Percentiles rank a stretch among this genome's conserved stretches.
Evolutionary conservation across 495 filamentous ascomycete genomes (phyloP).

Genomic region (Aspergillus bertholletiae): DNA sequence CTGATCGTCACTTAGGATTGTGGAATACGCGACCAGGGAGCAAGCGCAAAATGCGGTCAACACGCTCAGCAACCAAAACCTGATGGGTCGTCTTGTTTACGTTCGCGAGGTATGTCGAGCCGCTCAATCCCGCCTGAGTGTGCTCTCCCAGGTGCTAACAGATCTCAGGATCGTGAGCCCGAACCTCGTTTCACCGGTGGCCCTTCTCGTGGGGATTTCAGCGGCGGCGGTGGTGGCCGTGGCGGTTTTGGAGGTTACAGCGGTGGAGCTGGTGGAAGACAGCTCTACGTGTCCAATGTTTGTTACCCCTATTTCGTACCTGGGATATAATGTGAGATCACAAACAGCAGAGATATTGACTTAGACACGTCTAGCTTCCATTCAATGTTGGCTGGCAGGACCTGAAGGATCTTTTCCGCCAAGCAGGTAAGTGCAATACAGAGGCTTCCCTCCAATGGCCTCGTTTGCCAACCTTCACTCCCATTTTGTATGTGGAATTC

Average conservation of each 20-base stretch:
- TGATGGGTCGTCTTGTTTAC: conserved; percentile 97
- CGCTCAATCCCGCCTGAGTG: background rate
- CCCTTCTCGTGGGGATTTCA: conserved; percentile 67
- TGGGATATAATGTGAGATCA: background rate
- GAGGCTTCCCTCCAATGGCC: conserved; percentile 2
- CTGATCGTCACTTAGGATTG: conserved; percentile 67
- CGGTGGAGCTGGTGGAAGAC: conserved; percentile 60
- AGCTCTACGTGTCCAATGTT: conserved; percentile 98
- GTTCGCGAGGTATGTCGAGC: conserved; percentile 79
- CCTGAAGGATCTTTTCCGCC: conserved; percentile 96
- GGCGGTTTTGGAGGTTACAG: conserved; percentile 44
- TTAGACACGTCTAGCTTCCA: conserved; percentile 67
- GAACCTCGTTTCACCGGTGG: conserved; percentile 88
- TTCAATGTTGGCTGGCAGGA: conserved; percentile 99
- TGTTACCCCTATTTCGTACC: conserved; percentile 45
- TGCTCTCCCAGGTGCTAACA: background rate
- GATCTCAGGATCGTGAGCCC: conserved; percentile 78
- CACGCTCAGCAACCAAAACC: conserved; percentile 96
- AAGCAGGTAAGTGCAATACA: conserved; percentile 72
- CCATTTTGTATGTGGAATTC: conserved; percentile 9
- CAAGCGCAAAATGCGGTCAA: conserved; percentile 97
- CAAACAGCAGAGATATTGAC: conserved; percentile 6
- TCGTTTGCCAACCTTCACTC: conserved; percentile 6
- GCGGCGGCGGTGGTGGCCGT: conserved; percentile 46
- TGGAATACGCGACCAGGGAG: conserved; percentile 99